Evolutionary conservation across 2,329 filamentous ascomycete species (phyloP), one percentile per base, ranked within the genome.

Genomic region (Torrubiella hemipterigena): DNA sequence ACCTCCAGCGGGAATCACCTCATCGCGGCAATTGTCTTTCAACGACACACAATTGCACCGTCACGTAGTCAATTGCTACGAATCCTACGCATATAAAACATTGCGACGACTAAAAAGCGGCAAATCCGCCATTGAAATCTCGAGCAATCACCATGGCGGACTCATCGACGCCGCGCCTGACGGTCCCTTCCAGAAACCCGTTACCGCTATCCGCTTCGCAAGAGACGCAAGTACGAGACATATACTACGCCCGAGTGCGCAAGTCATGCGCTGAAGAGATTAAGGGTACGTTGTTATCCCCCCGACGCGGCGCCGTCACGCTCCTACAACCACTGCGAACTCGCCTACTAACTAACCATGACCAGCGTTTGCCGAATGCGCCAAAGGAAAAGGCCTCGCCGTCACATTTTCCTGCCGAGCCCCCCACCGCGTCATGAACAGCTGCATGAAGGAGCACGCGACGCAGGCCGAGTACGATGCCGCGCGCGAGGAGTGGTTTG

Each of bases 401-500:
- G 81, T 91, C 36, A 81, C 86, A 10, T 95, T 91, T 65, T 72
- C 77, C 32, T 98, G 91, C 63, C 79, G 85, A 32, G 59, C 69
- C 29, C 70, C 87, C 49, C 81, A 86, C 47, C 76, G 79, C 39
- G 67, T 69, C 21, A 98, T 98, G 91, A 98, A 98, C 61, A 68
- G 65, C 38, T 98, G 91, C 63, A 95, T 98, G 86, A 68, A 87
- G 44, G 58, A 68, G 34, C 81, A 93, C 60, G 87, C 89, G 33
- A 93, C 83, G 41, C 81, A 77, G 40, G 75, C 71, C 33, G 84
- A 93, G 53, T 73, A 93, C 56, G 91, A 98, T 59, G 77, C 75
- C 16, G 91, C 91, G 40, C 68, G 91, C 31, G 82, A 86, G 55
- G 86, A 96, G 52, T 98, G 91, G 91, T 96, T 96, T 55, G 73